Evolutionary conservation across 176 grass and related monocot species (phyloP).

Genomic region (Rhynchospora pubera): DNA sequence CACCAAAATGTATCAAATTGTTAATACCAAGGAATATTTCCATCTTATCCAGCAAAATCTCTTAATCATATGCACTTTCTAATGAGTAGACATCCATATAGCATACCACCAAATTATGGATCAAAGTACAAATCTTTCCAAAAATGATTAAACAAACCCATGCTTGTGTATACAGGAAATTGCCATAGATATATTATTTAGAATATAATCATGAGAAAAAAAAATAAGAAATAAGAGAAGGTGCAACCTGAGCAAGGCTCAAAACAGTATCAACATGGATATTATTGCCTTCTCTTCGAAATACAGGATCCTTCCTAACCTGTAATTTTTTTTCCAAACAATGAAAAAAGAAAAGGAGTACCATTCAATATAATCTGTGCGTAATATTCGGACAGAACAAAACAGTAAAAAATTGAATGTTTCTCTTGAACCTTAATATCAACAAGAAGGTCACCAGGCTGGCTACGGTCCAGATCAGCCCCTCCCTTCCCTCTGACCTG

Average conservation of each 20-base stretch:
- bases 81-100: background rate
- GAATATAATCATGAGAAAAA: background rate
- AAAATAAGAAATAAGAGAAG: background rate
- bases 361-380: background rate
- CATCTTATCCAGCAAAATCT: background rate
- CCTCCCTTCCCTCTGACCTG: constrained; percentile 71
- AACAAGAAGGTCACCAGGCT: constrained; percentile 85
- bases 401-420: background rate
- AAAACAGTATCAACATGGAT: constrained; percentile 81
- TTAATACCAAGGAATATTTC: background rate
- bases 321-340: constrained; percentile 25
- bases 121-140: background rate
- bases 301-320: constrained; percentile 82
- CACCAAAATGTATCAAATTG: background rate
- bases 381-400: constrained; percentile 3
- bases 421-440: constrained; percentile 57
- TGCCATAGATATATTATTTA: background rate
- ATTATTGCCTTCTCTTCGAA: constrained; percentile 84
- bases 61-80: background rate
- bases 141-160: background rate
- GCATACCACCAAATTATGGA: background rate
- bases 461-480: constrained; percentile 57
- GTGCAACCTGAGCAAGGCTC: constrained; percentile 65
- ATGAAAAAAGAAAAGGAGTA: background rate
- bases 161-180: background rate